phyloP scores from a whole-genome alignment of 805 yeast genomes.

The Candida sakaeoensis region DNA sequence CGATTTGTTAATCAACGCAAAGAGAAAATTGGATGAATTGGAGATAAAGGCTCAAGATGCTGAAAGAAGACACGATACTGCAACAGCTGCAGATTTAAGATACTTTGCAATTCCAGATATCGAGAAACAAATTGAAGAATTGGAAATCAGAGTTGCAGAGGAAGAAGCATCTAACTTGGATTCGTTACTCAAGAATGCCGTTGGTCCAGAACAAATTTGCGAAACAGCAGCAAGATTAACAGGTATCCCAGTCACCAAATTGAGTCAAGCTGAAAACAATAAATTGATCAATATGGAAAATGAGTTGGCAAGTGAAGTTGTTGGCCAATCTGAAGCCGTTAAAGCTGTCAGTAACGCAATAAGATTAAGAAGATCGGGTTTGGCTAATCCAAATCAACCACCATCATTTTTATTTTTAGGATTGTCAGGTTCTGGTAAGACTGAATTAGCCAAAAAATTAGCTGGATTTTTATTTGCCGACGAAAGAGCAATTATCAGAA shows the following conservation, averaged over 20 bases:
- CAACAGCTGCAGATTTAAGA: slow-evolving; percentile 91
- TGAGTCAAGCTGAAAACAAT: slow-evolving; percentile 91
- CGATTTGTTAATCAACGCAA: slow-evolving; percentile 83
- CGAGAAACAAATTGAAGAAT: slow-evolving; percentile 64
- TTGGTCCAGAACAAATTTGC: slow-evolving; percentile 88
- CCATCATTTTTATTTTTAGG: slow-evolving; percentile 94
- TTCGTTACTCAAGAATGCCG: slow-evolving; percentile 80
- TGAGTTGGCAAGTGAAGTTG: slow-evolving; percentile 76
- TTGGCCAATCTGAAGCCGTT: slow-evolving; percentile 94
- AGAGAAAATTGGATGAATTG: slow-evolving; percentile 87
- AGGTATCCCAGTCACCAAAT: slow-evolving; percentile 92
- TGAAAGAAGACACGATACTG: slow-evolving; percentile 93
- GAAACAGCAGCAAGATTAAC: slow-evolving; percentile 96
- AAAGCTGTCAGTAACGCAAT: slow-evolving; percentile 95
- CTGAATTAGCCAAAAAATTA: slow-evolving; percentile 93
- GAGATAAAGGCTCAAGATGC: slow-evolving; percentile 94
- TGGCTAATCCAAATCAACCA: slow-evolving; percentile 95
- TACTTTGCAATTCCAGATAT: slow-evolving; percentile 97
- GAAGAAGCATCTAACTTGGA: slow-evolving; percentile 64
- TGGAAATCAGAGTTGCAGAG: slow-evolving; percentile 75
- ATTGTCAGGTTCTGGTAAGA: slow-evolving; percentile 96
- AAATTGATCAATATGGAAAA: slow-evolving; percentile 94
- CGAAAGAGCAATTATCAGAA: slow-evolving; percentile 94
- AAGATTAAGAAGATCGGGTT: slow-evolving; percentile 87
- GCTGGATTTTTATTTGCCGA: slow-evolving; percentile 96